Base-by-base conservation (phyloP, 2,329 filamentous ascomycete species). In the Clonostachys solani region DNA sequence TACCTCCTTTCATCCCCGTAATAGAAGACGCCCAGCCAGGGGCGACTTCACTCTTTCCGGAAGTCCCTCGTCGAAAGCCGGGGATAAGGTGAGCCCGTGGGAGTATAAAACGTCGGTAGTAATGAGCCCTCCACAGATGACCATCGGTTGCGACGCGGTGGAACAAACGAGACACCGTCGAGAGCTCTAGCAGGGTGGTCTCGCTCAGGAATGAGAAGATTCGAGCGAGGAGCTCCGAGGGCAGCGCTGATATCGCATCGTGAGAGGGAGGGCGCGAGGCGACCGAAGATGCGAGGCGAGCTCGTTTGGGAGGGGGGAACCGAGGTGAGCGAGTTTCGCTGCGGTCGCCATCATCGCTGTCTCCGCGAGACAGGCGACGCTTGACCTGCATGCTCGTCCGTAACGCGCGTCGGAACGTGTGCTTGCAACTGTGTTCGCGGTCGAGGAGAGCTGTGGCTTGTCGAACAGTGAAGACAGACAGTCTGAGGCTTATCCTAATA, bases 91-190 rank as follows among this genome's bases (percentile, higher is more conserved):
- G 78, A 35, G 87, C 87, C 59, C 91, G 82, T 37, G 90, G 91
- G 35, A 88, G 78, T 33, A 96, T 89, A 66, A 95, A 97, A 52
- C 87, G 84, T 23, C 83, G 77, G 67, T 95, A 96, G 68, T 96
- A 99, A 44, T 90, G 81, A 13, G 80, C 78, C 64, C 92, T 94
- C 94, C 94, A 99, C 48, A 97, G 72, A 62, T 96, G 90, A 1
- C 87, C 86, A 64, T 97, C 94, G 47, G 79, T 77, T 8, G 89
- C 79, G 16, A 97, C 77, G 37, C 74, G 75, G 55, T 83, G 75
- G 60, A 95, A 87, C 49, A 87, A 89, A 46, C 71, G 81, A 3
- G 90, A 96, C n/a, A 92, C 75, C 47, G 83, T 71, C 6, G 75
- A 71, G 35, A 80, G 73, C 45, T 73, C 70, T 46, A 90, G 74